Base-by-base conservation (phyloP, 768 basidiomycete species). In the Pisolithus albus region DNA sequence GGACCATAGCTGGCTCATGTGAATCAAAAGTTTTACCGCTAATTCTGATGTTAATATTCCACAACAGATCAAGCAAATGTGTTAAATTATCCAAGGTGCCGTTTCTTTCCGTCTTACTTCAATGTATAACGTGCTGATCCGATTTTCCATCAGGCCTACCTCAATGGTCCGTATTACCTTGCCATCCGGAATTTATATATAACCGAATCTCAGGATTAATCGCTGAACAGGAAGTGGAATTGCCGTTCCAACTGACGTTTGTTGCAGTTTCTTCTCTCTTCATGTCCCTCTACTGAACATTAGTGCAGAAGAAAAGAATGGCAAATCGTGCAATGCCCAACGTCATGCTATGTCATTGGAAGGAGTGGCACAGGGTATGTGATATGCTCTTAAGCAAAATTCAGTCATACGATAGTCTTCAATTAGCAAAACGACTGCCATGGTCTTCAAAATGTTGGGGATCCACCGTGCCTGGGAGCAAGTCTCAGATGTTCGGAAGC, bases 381-480 rank as follows among this genome's bases (percentile, higher is more conserved):
- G 32, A 24, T n/a, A 15, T 34, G 13, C 11, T 5, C 34, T 34
- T 11, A 13, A 34, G 34, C 5, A 15, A 15, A 34, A 34, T 15
- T 34, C 13, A 15, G 34, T 13, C 15, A 4, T 11, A 5, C 11
- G 11, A 34, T 34, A 34, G 10, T 34, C 5, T 34, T 57, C 42
- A 3, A 26, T 16, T 36, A 86, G 86, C 0, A 87, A 87, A 73
- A 88, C 84, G 0, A 88, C 86, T 0, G 83, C 84, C 0, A 86
- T 88, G 76, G 68, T 88, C 1, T 84, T 83, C 70, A 87, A 85
- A 62, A 87, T 88, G 77, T 70, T 87, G 3, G 75, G 78, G 1
- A 78, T 86, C 7, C 82, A 88, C 56, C 68, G 76, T n/a, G 72
- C 77, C 2, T 82, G 75, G 66, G 64, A 76, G 39, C 53, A 70